Percentiles rank a stretch among this genome's conserved stretches.
Conservation (phyloP, 2,329 filamentous ascomycete species). For the Basipetospora sp. region DNA sequence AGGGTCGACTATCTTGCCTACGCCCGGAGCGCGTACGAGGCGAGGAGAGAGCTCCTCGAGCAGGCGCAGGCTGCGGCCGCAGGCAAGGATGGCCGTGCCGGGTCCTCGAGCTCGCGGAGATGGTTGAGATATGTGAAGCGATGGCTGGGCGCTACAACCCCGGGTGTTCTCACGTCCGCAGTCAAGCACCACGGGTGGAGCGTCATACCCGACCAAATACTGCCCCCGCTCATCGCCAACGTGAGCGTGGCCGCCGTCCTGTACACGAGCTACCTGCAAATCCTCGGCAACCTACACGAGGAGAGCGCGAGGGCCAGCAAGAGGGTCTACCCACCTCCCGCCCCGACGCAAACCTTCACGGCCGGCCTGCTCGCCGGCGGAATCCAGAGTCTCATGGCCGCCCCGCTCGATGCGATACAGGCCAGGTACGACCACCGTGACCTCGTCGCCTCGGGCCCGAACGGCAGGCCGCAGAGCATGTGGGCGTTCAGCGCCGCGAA, state of each 20-base stretch:
- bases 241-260: slow-evolving; percentile 58
- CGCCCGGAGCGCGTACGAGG: slow-evolving; percentile 37
- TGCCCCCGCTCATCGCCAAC: slow-evolving; percentile 62
- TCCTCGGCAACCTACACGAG: slow-evolving; percentile 50
- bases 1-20: slow-evolving; percentile 68
- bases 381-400: slow-evolving; percentile 57
- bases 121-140: slow-evolving; percentile 28
- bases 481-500: slow-evolving; percentile 53
- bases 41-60: slow-evolving; percentile 24
- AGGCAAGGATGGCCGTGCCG: slow-evolving; percentile 11
- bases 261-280: slow-evolving; percentile 62
- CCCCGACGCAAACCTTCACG: slow-evolving; percentile 46
- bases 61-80: slow-evolving; percentile 19
- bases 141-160: slow-evolving; percentile 49
- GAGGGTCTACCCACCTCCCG: slow-evolving; percentile 56
- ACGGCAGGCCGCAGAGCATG: slow-evolving; percentile 43
- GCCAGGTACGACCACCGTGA: slow-evolving; percentile 51
- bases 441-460: slow-evolving; percentile 20
- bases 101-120: slow-evolving; percentile 11
- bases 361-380: slow-evolving; percentile 56
- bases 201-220: slow-evolving; percentile 61
- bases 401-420: slow-evolving; percentile 62
- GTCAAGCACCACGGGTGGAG: slow-evolving; percentile 57
- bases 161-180: slow-evolving; percentile 53
- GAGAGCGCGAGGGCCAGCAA: slow-evolving; percentile 42